phyloP scores from a whole-genome alignment of 2,329 filamentous ascomycete species.

The Colletotrichum navitas region DNA sequence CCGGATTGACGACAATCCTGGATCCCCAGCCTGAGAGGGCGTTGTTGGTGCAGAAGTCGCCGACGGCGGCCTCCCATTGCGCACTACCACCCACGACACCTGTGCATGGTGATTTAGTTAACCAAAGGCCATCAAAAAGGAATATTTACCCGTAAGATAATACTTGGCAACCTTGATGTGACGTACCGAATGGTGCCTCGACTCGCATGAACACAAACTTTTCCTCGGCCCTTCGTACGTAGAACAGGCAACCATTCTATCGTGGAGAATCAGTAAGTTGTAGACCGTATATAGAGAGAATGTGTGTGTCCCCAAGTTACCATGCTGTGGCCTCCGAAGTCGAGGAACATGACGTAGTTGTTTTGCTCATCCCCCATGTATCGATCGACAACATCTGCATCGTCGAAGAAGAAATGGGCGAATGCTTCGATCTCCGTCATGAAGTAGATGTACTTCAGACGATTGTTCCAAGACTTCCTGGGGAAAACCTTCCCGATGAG shows the following conservation, averaged over 20 bases:
- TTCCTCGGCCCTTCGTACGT: background rate
- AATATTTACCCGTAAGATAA: rapidly evolving
- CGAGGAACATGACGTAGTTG: slow-evolving; percentile 26
- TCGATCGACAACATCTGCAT: background rate
- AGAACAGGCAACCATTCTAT: slow-evolving; percentile 33
- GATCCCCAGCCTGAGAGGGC: too few relatives aligned
- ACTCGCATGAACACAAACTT: slow-evolving; percentile 6
- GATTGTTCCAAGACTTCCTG: background rate
- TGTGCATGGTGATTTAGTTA: background rate
- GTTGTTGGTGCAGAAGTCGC: slow-evolving; percentile 17
- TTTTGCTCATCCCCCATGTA: background rate
- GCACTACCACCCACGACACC: slow-evolving; percentile 27
- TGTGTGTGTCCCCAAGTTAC: background rate
- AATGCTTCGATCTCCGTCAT: slow-evolving; percentile 24
- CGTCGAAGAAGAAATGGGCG: slow-evolving; percentile 22
- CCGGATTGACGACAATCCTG: background rate
- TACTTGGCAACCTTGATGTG: background rate
- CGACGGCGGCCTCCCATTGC: slow-evolving; percentile 30
- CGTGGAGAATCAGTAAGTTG: too few relatives aligned
- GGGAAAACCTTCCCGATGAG: background rate
- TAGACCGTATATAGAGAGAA: background rate
- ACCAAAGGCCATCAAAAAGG: too few relatives aligned
- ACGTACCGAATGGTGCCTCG: slow-evolving; percentile 23
- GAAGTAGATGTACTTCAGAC: slow-evolving; percentile 14
- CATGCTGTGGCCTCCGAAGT: slow-evolving; percentile 39